Evolutionary conservation across 2,329 filamentous ascomycete species (phyloP).

Genomic region (Colletotrichum sp.): DNA sequence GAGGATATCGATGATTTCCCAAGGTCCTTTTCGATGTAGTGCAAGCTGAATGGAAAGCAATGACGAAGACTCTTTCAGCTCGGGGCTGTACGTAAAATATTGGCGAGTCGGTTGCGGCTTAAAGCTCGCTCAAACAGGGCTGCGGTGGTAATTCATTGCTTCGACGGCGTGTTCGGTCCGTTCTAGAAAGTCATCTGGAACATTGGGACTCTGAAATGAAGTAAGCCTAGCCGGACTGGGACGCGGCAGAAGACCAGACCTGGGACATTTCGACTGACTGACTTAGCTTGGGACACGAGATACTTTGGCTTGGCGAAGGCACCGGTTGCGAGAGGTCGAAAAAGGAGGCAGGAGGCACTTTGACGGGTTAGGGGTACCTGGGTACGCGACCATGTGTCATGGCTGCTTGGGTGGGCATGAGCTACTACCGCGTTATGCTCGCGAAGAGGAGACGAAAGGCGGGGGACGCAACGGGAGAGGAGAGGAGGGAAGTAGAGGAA

Average conservation of each 20-base stretch:
- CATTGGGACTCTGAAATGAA: not conserved
- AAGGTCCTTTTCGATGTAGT: not conserved
- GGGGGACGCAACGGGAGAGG: not conserved
- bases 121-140: not conserved
- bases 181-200: constrained; percentile 19
- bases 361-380: not conserved
- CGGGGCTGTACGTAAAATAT: not conserved
- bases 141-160: not conserved
- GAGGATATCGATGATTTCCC: not conserved
- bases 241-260: not conserved
- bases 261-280: not conserved
- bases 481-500: not conserved
- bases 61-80: not conserved
- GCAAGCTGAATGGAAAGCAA: not conserved
- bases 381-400: not conserved
- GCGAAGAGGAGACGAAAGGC: not conserved
- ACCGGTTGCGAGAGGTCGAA: not conserved
- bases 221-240: constrained; percentile 9
- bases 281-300: not conserved
- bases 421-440: not conserved
- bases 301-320: not conserved
- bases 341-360: not conserved
- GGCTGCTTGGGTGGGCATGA: not conserved
- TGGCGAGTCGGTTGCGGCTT: not conserved
- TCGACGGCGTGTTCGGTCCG: not conserved